Evolutionary conservation across 2,329 filamentous ascomycete genomes (phyloP), one percentile per base, ranked within the genome.

Genomic region (Tolypocladium album): DNA sequence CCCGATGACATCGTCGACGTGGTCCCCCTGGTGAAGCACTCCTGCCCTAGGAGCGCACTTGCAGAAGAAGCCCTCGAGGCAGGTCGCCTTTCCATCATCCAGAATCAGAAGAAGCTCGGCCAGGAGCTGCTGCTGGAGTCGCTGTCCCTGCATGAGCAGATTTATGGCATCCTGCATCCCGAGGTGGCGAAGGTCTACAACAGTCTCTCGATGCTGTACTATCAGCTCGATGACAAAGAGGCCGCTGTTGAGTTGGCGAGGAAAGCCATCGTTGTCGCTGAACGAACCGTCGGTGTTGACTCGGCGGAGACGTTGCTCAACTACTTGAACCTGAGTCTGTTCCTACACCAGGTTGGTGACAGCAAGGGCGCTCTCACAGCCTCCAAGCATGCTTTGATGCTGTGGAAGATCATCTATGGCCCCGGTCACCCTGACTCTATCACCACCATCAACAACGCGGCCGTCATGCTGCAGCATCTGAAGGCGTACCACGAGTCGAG

Each of bases 321-420:
- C 74, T 99, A 99, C 76, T 86, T 99, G 64, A 99, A 99, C 78
- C 82, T 99, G 60, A 93, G 89, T 68, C 79, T 99, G 57, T 97
- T 97, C 73, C 87, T 96, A 71, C 94, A 99, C 75, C 91, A 92
- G 62, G 88, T 87, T 57, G 92, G 92, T 64, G 93, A 97, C 72
- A 97, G 92, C 70, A 89, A 88, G 75, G 83, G 85, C 61, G 94
- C 93, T n/a, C 79, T 99, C 59, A 82, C 84, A 15, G 97, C 96
- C 72, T 88, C 95, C 65, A 90, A 90, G 72, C 94, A 99, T 72
- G 94, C 94, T 8, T 83, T 99, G 66, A 88, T 94, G 71, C 81
- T 99, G 63, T 97, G 93, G 93, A 97, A 96, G 79, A 84, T 97
- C 68, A 93, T 97, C 68, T 99, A 97, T 71, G 94, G 94, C 39